Evolutionary conservation across 192 early-diverging fungal genomes (phyloP).

Genomic region (Podila minutissima): DNA sequence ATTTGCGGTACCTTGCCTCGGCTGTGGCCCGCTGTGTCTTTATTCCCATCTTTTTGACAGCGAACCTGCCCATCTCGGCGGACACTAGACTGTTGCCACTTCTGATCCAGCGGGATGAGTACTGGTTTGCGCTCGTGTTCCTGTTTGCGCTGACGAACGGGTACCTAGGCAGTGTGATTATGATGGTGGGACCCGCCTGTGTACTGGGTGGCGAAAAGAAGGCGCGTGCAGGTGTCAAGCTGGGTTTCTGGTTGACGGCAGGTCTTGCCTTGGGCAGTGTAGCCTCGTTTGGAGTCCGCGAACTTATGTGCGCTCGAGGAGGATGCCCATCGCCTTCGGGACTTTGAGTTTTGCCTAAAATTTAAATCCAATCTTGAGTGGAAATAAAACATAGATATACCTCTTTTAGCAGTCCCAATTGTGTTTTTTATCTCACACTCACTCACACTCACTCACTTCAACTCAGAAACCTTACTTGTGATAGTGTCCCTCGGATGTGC

Average conservation of each 20-base stretch:
- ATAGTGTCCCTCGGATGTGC: not conserved
- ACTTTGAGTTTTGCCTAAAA: not conserved
- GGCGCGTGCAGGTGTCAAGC: constrained; percentile 69
- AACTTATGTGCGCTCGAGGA: constrained; percentile 44
- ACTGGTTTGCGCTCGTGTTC: constrained; percentile 63
- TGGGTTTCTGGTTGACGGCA: constrained; percentile 70
- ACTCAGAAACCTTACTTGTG: not conserved
- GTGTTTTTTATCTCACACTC: not conserved
- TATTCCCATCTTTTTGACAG: constrained; percentile 75
- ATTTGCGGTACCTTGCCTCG: constrained; percentile 49
- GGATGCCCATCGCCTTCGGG: constrained; percentile 12
- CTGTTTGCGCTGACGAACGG: constrained; percentile 76
- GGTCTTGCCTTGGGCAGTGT: constrained; percentile 77
- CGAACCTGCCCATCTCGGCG: constrained; percentile 66
- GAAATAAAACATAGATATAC: no score
- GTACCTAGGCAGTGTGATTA: constrained; percentile 67
- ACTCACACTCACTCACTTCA: not conserved
- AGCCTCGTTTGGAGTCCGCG: constrained; percentile 60
- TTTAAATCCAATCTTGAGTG: no score
- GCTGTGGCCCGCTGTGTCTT: constrained; percentile 65
- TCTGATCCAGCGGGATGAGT: constrained; percentile 54
- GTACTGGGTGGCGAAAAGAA: constrained; percentile 57
- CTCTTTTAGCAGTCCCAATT: no score
- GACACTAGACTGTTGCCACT: constrained; percentile 44
- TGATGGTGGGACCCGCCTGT: constrained; percentile 67